Evolutionary conservation across 164 flowering plant genomes (phyloP).

Genomic region (Protea cynaroides): DNA sequence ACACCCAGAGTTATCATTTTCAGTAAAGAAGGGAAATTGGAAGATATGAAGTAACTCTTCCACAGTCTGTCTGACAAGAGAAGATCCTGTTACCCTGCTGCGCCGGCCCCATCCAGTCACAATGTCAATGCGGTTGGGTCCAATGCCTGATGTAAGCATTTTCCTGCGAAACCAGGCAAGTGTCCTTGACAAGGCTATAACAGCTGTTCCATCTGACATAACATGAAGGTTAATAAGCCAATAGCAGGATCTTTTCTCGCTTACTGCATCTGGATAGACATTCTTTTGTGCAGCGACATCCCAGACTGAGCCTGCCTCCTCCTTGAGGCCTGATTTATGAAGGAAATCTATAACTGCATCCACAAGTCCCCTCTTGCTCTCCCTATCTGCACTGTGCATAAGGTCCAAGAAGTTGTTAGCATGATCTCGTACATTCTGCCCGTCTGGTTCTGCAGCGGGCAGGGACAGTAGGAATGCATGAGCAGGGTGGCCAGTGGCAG

Average conservation of each 20-base stretch:
- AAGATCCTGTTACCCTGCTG: conserved; percentile 85
- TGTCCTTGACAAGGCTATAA: conserved; percentile 86
- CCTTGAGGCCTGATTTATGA: conserved; percentile 88
- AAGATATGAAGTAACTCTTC: conserved; percentile 69
- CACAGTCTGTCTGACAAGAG: conserved; percentile 81
- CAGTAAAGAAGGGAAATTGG: conserved; percentile 73
- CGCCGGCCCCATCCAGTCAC: conserved; percentile 99
- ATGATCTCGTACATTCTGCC: conserved; percentile 85
- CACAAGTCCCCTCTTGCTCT: conserved; percentile 88
- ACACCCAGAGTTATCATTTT: conserved; percentile 85
- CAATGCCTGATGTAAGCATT: conserved; percentile 58
- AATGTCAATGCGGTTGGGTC: conserved; percentile 75
- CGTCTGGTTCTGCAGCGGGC: conserved; percentile 84
- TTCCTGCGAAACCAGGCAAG: conserved; percentile 78
- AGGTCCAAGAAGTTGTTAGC: conserved; percentile 60
- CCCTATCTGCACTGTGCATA: conserved; percentile 90
- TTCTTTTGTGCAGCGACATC: conserved; percentile 90
- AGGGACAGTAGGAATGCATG: conserved; percentile 63
- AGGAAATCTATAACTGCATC: conserved; percentile 95
- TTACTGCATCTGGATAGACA: conserved; percentile 85
- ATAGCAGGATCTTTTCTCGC: conserved; percentile 64
- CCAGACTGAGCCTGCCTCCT: conserved; percentile 96
- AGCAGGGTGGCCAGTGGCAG: conserved; percentile 78
- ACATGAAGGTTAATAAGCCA: conserved; percentile 98
- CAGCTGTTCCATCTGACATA: conserved; percentile 98